A percentile compares a stretch with the other conserved stretches of the same genome.
Evolutionary conservation across 495 filamentous ascomycete species (phyloP).

Genomic region (Penicillium bialowiezense): DNA sequence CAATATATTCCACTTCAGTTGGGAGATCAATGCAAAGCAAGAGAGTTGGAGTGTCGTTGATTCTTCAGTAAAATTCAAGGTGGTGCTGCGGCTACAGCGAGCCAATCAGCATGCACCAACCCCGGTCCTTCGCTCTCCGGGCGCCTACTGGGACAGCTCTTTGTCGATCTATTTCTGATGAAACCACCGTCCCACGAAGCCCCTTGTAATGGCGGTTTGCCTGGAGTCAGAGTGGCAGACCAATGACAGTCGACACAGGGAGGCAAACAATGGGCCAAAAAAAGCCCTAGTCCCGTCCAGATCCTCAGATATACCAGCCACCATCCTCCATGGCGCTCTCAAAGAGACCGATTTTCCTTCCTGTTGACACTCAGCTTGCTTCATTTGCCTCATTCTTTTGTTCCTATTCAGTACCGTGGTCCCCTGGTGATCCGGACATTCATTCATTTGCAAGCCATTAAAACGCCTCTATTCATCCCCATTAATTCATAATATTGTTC

Average conservation of each 20-base stretch:
- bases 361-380: background rate
- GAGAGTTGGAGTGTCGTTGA: too few species aligned
- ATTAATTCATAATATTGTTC: background rate
- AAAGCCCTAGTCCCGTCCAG: slow-evolving; percentile 1
- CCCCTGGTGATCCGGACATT: slow-evolving; percentile 9
- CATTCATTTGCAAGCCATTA: slow-evolving; percentile 11
- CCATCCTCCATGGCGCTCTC: background rate
- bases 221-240: background rate
- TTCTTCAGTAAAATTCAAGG: background rate
- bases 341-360: background rate
- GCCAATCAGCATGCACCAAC: slow-evolving; percentile 16
- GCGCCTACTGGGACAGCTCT: slow-evolving; percentile 26
- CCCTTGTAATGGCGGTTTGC: slow-evolving; percentile 9
- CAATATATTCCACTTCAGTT: too few species aligned
- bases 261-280: slow-evolving; percentile 4
- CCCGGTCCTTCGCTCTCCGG: slow-evolving; percentile 5
- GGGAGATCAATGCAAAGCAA: too few species aligned
- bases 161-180: slow-evolving; percentile 15
- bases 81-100: background rate
- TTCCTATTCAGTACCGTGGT: background rate
- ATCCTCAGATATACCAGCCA: slow-evolving; percentile 1
- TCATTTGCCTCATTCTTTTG: slow-evolving; percentile 16
- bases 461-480: background rate
- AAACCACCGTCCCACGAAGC: slow-evolving; percentile 16
- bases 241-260: too few species aligned